Evolutionary conservation across 768 basidiomycete species (phyloP).

Genomic region (Amanita subjunquillea): DNA sequence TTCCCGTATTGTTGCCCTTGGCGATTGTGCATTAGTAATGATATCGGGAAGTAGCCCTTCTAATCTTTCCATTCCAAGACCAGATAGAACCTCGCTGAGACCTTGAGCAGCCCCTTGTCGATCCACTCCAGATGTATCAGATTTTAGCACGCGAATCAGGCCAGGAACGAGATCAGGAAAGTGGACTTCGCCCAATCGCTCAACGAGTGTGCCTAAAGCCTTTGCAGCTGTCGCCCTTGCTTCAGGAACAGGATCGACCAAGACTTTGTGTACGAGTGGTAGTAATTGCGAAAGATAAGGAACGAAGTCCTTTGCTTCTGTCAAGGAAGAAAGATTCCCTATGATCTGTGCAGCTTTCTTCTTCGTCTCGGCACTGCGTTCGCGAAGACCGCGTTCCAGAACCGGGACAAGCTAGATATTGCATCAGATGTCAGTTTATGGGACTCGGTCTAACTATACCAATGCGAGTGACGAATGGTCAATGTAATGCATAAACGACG

Average conservation of each 20-base stretch:
- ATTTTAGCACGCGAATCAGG: slow-evolving; percentile 78
- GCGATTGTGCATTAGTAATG: slow-evolving; percentile 82
- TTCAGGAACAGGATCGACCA: slow-evolving; percentile 96
- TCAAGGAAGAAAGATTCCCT: slow-evolving; percentile 89
- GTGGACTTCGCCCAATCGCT: slow-evolving; percentile 86
- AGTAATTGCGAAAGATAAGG: slow-evolving; percentile 86
- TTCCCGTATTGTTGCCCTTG: slow-evolving; percentile 85
- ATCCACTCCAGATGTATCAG: slow-evolving; percentile 91
- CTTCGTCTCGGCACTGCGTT: slow-evolving; percentile 90
- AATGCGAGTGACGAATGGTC: slow-evolving; percentile 95
- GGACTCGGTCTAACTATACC: slow-evolving; percentile 15
- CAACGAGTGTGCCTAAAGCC: slow-evolving; percentile 91
- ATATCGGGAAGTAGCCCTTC: slow-evolving; percentile 93
- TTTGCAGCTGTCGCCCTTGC: slow-evolving; percentile 96
- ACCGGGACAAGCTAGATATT: slow-evolving; percentile 76
- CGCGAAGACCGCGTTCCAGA: slow-evolving; percentile 83
- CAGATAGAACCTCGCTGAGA: slow-evolving; percentile 88
- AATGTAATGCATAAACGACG: slow-evolving; percentile 96
- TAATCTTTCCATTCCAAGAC: slow-evolving; percentile 94
- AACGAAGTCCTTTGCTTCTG: slow-evolving; percentile 86
- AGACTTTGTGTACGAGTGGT: slow-evolving; percentile 84
- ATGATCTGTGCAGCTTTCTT: slow-evolving; percentile 95
- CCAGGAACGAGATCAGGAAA: slow-evolving; percentile 96
- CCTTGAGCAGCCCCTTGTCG: slow-evolving; percentile 98
- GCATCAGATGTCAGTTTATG: neutral